phyloP scores from a whole-genome alignment of 108 stramenopile species.

The Fistulifera solaris region DNA sequence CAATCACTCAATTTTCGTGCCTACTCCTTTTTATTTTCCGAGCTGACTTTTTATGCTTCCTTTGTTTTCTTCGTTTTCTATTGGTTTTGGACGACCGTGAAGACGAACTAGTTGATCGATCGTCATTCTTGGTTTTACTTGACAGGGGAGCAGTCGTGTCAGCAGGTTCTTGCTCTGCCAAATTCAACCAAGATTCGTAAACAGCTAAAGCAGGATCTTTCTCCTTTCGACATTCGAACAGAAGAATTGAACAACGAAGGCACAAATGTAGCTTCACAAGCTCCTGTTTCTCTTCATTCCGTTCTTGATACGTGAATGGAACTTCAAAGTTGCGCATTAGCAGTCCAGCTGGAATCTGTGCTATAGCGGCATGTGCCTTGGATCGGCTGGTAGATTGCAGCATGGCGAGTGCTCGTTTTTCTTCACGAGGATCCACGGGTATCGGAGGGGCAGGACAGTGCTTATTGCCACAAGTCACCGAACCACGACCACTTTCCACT shows the following conservation, averaged over 20 bases:
- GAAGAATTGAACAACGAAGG: conserved; percentile 43
- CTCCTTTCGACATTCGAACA: conserved; percentile 16
- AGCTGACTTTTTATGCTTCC: no score
- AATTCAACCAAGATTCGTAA: not conserved
- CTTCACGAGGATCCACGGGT: not conserved
- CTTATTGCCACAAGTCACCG: conserved; percentile 66
- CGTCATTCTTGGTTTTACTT: not conserved
- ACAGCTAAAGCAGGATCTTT: conserved; percentile 3
- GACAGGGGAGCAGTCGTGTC: not conserved
- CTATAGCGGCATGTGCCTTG: not conserved
- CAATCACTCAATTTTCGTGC: no score
- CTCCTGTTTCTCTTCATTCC: conserved; percentile 35
- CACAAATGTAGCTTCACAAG: conserved; percentile 65
- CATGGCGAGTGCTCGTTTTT: no score
- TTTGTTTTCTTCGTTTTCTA: no score
- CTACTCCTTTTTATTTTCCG: no score
- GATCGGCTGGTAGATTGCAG: no score
- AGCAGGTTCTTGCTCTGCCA: no score
- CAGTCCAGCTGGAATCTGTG: conserved; percentile 5
- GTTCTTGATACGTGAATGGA: conserved; percentile 57
- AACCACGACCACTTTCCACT: conserved; percentile 55
- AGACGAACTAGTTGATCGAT: not conserved
- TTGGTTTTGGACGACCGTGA: no score
- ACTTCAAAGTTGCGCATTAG: conserved; percentile 46
- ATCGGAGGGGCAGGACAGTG: conserved; percentile 29